Evolutionary conservation across 2,329 filamentous ascomycete species (phyloP).

Genomic region (Colletotrichum theobromicola): DNA sequence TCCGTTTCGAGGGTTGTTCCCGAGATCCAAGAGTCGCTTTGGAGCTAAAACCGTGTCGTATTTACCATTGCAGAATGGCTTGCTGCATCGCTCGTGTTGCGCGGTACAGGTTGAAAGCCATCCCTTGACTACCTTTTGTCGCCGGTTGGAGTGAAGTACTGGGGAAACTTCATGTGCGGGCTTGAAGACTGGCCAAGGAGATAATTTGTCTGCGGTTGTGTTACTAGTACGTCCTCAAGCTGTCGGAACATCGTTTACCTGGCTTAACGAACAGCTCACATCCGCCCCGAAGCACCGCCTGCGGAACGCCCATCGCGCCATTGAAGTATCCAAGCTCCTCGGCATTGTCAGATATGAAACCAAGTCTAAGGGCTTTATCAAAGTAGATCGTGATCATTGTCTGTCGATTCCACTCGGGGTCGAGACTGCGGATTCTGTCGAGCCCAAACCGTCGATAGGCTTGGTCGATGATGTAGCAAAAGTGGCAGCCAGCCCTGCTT

Average conservation of each 20-base stretch:
- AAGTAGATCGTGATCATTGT: neutral
- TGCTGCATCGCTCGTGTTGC: neutral
- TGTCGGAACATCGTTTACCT: neutral
- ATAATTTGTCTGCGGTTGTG: neutral
- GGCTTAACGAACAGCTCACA: neutral
- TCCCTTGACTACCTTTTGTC: neutral
- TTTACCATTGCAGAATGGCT: neutral
- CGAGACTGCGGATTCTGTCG: neutral
- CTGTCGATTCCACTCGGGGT: neutral
- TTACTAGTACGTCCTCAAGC: neutral
- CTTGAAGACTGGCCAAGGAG: neutral
- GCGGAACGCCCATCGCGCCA: neutral
- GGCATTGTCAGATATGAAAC: neutral
- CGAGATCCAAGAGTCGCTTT: neutral
- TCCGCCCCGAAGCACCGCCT: neutral
- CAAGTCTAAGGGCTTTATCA: neutral
- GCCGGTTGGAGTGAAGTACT: neutral
- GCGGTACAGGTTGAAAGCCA: neutral
- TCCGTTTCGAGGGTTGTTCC: neutral
- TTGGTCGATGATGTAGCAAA: conserved; percentile 2
- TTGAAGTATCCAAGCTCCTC: neutral
- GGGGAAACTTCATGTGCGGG: neutral
- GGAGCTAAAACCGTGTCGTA: neutral
- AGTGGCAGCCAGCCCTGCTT: neutral
- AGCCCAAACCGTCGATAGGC: neutral